Conservation (phyloP, 2,329 filamentous ascomycete genomes). For the Xylariaceae sp. region DNA sequence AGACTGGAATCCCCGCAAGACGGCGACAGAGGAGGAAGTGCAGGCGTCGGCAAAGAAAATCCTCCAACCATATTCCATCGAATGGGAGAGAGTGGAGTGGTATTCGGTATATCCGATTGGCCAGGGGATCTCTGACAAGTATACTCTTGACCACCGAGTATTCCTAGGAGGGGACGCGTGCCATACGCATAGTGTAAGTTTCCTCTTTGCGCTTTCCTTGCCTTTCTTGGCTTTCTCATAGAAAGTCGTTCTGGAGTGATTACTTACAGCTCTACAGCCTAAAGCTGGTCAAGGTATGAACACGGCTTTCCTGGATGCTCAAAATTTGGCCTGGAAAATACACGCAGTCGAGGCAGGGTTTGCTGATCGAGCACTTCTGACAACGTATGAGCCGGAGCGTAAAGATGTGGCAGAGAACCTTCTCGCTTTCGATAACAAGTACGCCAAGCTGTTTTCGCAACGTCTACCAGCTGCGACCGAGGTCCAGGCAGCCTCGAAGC, state of each 20-base stretch:
- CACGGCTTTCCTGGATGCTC: constrained; percentile 78
- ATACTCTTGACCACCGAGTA: constrained; percentile 71
- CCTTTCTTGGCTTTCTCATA: neutral
- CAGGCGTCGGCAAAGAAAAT: constrained; percentile 71
- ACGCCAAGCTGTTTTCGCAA: constrained; percentile 88
- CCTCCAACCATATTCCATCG: constrained; percentile 69
- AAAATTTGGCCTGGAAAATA: constrained; percentile 96
- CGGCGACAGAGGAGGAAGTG: constrained; percentile 68
- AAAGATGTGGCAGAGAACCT: constrained; percentile 85
- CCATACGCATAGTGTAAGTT: constrained; percentile 74
- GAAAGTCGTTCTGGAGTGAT: neutral
- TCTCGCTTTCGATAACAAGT: constrained; percentile 85
- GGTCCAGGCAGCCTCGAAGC: constrained; percentile 68
- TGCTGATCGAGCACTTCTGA: constrained; percentile 74
- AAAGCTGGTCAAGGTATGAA: constrained; percentile 85
- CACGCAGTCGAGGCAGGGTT: constrained; percentile 88
- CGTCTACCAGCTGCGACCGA: constrained; percentile 75
- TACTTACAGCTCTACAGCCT: constrained; percentile 58
- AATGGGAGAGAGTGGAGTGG: constrained; percentile 74
- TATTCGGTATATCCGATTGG: constrained; percentile 80
- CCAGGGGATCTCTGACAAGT: constrained; percentile 73
- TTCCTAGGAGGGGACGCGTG: constrained; percentile 81
- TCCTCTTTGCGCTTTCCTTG: neutral
- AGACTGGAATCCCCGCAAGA: constrained; percentile 67
- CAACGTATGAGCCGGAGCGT: constrained; percentile 87